Conservation (phyloP, 129 eudicot species). For the Heracleum sosnowskyi region DNA sequence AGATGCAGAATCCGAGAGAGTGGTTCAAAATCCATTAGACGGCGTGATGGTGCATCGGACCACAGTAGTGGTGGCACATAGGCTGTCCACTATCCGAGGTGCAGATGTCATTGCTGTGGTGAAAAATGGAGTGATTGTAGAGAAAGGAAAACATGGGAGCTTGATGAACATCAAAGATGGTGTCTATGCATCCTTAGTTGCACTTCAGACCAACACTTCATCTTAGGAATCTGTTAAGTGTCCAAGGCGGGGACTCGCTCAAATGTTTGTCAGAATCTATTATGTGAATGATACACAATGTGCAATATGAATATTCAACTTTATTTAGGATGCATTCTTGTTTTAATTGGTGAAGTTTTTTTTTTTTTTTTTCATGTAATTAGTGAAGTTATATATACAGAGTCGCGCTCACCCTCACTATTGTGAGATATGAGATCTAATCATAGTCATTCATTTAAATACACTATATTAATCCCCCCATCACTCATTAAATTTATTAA, state of each 20-base stretch:
- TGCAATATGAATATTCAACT: background rate
- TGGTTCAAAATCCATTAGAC: constrained; percentile 68
- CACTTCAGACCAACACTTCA: constrained; percentile 35
- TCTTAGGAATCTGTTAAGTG: constrained; percentile 1
- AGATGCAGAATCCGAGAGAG: constrained; percentile 70
- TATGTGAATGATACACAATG: background rate
- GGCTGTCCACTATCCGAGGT: constrained; percentile 63
- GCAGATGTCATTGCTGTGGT: constrained; percentile 67
- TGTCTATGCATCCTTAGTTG: constrained; percentile 55
- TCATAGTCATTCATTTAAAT: too few relatives aligned
- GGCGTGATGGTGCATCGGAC: constrained; percentile 59
- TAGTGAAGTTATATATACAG: background rate
- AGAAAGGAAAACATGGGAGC: constrained; percentile 60
- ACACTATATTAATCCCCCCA: too few relatives aligned
- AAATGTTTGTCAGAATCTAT: background rate
- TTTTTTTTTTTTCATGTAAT: too few relatives aligned
- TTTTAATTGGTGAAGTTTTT: too few relatives aligned
- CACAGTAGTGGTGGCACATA: constrained; percentile 72
- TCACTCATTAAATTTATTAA: too few relatives aligned
- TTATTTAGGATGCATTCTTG: background rate
- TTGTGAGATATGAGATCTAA: too few relatives aligned
- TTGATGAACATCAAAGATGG: constrained; percentile 61
- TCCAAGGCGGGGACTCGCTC: background rate
- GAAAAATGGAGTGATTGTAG: constrained; percentile 62
- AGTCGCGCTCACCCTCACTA: too few relatives aligned